phyloP scores from a whole-genome alignment of 1,139 yeast genomes.

The Suhomyces bribrorum region DNA sequence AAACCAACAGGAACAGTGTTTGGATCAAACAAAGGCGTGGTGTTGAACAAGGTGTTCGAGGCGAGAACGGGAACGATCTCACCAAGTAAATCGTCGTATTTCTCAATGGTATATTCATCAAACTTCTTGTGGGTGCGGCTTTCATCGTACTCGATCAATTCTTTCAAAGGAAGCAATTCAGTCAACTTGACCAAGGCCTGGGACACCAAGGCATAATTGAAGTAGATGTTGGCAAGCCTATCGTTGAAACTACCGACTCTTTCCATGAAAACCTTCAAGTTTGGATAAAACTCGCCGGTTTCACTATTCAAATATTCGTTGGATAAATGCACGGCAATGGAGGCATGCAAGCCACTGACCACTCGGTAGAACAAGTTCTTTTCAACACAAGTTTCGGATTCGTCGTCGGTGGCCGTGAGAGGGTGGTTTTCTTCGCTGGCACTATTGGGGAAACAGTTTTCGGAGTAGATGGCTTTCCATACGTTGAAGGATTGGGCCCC shows the following conservation, averaged over 20 bases:
- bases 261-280: conserved; percentile 77
- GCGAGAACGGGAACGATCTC: conserved; percentile 31
- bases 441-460: conserved; percentile 76
- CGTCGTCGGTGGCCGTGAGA: conserved; percentile 38
- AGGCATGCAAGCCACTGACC: conserved; percentile 92
- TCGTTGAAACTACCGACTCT: conserved; percentile 91
- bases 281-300: conserved; percentile 82
- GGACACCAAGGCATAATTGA: conserved; percentile 86
- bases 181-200: conserved; percentile 73
- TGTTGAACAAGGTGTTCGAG: conserved; percentile 44
- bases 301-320: conserved; percentile 77
- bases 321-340: conserved; percentile 90
- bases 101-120: conserved; percentile 43
- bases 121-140: conserved; percentile 41
- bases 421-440: conserved; percentile 23
- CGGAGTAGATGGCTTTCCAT: conserved; percentile 91
- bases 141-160: conserved; percentile 27
- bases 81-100: conserved; percentile 22
- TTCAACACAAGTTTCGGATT: conserved; percentile 69
- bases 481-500: conserved; percentile 90
- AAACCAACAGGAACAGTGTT: conserved; percentile 53
- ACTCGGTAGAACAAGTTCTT: conserved; percentile 85
- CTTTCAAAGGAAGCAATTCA: conserved; percentile 30
- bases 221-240: conserved; percentile 83
- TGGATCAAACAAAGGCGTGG: conserved; percentile 56